Evolutionary conservation across 192 early-diverging fungal species (phyloP), one percentile per base, ranked within the genome.

Genomic region (Paraglomus brasilianum): DNA sequence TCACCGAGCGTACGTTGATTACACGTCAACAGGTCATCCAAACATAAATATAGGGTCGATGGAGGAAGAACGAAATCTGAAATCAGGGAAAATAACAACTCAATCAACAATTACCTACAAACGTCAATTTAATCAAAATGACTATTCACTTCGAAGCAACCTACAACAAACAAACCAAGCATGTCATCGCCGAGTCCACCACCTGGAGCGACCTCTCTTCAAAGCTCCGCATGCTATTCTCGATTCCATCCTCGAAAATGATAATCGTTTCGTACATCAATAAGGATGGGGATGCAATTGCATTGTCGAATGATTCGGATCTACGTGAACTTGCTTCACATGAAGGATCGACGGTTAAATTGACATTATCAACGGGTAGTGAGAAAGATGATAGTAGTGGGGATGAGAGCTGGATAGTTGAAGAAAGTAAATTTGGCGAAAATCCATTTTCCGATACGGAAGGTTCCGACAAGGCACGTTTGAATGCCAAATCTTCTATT

Each of bases 181-280:
- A 30, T 3, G 1, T 30, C 30, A 30, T 2, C 30, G 30, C 30
- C 3, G 30, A 1, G 30, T 30, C 30, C 8, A n/a, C 24, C 10
- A 66, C 45, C 40, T 66, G 63, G 63, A 8, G 1, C n/a, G 36
- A 48, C 10, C 30, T 66, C 8, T 45, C 47, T 40, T 48, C 45
- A 1, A 38, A 66, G 38, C 15, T 66, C 50, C 63, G 48, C 19
- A 19, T 10, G 14, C 17, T 69, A 19, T 69, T 69, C 48, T 21
- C 38, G 9, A n/a, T 69, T 19, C 40, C 50, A 1, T 5, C 67
- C 19, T 47, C 52, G 53, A 58, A 13, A 30, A 4, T 11, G 24
- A 24, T 72, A 17, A 45, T 47, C 5, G 38, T 72, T 36, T 65
- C 58, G n/a, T 72, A 72, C 36, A 63, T 36, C 15, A 61, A 72